Conservation (phyloP, 371 early-diverging fungal species). For the Blakeslea trispora region DNA sequence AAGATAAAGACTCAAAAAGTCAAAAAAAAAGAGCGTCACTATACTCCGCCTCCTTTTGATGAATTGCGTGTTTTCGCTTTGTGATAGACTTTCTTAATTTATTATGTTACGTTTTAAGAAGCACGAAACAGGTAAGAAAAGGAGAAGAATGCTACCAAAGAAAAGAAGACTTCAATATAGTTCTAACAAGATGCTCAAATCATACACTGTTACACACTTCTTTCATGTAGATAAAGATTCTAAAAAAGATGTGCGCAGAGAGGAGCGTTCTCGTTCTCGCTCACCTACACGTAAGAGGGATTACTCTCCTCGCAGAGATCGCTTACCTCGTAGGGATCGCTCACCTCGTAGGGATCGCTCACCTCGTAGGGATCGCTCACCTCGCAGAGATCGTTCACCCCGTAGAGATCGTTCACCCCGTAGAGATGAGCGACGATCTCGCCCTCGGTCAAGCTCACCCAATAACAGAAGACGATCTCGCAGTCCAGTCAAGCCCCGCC, state of each 20-base stretch:
- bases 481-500: constrained; percentile 1
- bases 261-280: constrained; percentile 5
- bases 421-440: constrained; percentile 10
- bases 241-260: constrained; percentile 10
- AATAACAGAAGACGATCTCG: constrained; percentile 6
- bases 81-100: neutral
- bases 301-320: constrained; percentile 9
- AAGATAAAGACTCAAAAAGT: too few relatives aligned
- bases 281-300: constrained; percentile 19
- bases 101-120: constrained; percentile 49
- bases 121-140: constrained; percentile 42
- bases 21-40: neutral
- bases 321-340: constrained; percentile 10
- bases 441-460: constrained; percentile 32
- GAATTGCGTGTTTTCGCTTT: neutral
- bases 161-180: neutral
- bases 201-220: neutral
- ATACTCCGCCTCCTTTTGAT: neutral
- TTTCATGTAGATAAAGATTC: neutral
- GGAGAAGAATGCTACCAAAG: neutral
- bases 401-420: constrained; percentile 10
- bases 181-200: too few relatives aligned
- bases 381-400: constrained; percentile 11
- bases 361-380: constrained; percentile 11
- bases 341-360: constrained; percentile 14